Percentiles rank a stretch among this genome's conserved stretches.
Conservation (phyloP, 306 rosid species). For the Dalbergia cultrata region DNA sequence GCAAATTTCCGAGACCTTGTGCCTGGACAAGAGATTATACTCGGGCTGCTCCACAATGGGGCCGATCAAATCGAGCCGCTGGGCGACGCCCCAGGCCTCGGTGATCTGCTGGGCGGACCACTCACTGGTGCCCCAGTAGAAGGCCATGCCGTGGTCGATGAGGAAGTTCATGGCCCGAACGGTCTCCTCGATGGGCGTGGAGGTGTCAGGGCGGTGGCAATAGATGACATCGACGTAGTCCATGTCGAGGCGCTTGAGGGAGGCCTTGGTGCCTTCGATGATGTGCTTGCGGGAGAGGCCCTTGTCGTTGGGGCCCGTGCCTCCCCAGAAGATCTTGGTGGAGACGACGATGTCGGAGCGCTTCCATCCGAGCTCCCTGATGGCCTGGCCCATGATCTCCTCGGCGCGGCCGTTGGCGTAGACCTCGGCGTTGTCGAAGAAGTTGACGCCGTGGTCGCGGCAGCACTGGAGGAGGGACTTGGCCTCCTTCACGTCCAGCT, state of each 20-base stretch:
- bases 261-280: constrained; percentile 88
- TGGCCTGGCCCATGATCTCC: constrained; percentile 99
- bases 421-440: constrained; percentile 99
- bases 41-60: constrained; percentile 99
- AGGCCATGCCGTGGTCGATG: constrained; percentile 90
- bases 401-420: constrained; percentile 97
- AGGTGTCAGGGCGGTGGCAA: constrained; percentile 84
- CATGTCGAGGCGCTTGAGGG: constrained; percentile 84
- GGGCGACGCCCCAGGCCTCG: constrained; percentile 88
- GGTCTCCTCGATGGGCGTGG: constrained; percentile 93
- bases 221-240: constrained; percentile 87
- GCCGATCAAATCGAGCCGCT: constrained; percentile 78
- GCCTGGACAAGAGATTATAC: constrained; percentile 87
- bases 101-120: constrained; percentile 99
- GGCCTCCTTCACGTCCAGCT: constrained; percentile 95
- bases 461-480: constrained; percentile 91
- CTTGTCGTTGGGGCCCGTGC: constrained; percentile 93
- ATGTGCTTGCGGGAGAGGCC: constrained; percentile 91
- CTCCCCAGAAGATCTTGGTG: constrained; percentile 99
- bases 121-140: constrained; percentile 98
- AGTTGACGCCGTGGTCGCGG: constrained; percentile 93
- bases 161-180: constrained; percentile 91
- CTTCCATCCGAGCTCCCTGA: constrained; percentile 91
- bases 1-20: constrained; percentile 50
- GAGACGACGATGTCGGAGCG: constrained; percentile 93